Evolutionary conservation across 2,329 filamentous ascomycete species (phyloP), one percentile per base, ranked within the genome.

Genomic region (Microsporum ferrugineum): DNA sequence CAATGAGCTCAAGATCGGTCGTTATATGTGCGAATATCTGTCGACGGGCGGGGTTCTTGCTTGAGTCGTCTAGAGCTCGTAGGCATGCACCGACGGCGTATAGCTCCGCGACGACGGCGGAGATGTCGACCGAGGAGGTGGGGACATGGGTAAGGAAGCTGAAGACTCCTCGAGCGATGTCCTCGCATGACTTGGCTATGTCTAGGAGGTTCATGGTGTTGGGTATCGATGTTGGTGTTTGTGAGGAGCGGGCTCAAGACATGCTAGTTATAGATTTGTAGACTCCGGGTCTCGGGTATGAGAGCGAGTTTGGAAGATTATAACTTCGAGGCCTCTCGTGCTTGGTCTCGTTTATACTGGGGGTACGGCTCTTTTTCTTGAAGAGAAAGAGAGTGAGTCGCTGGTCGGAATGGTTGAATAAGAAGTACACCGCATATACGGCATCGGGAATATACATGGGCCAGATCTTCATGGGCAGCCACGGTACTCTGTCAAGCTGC

Each of bases 11-110:
- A 31, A 84, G 66, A 65, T 84, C 81, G 12, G 72, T 68, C 23
- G 73, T 66, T 57, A 82, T 77, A 49, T 70, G 69, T 51, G 68
- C 65, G 63, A 76, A 73, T 33, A 71, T 72, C 43, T 69, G 67
- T 23, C 68, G 72, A 68, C 76, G 75, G 14, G 69, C 72, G 33
- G 72, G 71, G 61, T 74, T 69, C 27, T 57, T 59, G 34, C 79
- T 70, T 33, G 76, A 70, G 57, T 73, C 72, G 47, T 80, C 75
- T 43, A 85, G 71, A 47, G 72, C 72, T 53, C 77, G 76, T 29
- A 85, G 72, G 6, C 73, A 74, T 56, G 77, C 74, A 61, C 80
- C 80, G 68, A 84, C 79, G 58, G 76, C 75, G 67, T 80, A 83
- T 29, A 84, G 75, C 63, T 82, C 76, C 60, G 79, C 76, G 59